These are phyloP conservation scores for Mycena crocata DNA, from an alignment of 768 basidiomycete genomes.

Conservation along the genomic window DNA sequence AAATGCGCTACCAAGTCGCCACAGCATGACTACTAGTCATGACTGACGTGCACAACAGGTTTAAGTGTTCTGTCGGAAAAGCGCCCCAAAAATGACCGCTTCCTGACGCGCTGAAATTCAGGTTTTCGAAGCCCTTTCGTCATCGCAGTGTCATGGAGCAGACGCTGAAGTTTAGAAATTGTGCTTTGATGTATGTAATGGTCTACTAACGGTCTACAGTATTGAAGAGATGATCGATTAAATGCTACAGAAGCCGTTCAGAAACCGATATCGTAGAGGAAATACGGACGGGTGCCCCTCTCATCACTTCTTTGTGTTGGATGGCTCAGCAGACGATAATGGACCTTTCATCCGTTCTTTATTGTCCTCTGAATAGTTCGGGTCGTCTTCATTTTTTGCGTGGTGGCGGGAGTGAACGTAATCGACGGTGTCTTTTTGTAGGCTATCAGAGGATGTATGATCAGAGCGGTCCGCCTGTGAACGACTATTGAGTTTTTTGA, in stretches of 20 bases:
- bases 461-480: neutral
- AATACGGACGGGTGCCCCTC: no score
- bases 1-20: neutral
- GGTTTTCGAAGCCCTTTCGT: neutral
- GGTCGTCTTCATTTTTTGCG: neutral
- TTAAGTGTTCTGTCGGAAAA: no score
- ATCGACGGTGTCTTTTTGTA: slow-evolving; percentile 56
- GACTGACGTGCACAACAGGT: neutral
- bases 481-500: neutral
- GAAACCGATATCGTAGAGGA: no score
- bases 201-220: no score
- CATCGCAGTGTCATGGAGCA: neutral
- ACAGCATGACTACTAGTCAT: neutral
- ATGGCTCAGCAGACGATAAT: neutral
- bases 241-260: no score
- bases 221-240: no score
- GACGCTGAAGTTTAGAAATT: no score
- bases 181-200: no score
- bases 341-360: neutral
- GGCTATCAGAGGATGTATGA: slow-evolving; percentile 42
- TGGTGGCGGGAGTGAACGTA: slow-evolving; percentile 51
- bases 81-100: no score
- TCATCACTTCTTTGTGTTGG: neutral
- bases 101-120: no score
- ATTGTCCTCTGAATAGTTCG: neutral